These are phyloP conservation scores for Aureobasidium sp. DNA, from an alignment of 2,329 filamentous ascomycete species.

Conservation along the genomic window DNA sequence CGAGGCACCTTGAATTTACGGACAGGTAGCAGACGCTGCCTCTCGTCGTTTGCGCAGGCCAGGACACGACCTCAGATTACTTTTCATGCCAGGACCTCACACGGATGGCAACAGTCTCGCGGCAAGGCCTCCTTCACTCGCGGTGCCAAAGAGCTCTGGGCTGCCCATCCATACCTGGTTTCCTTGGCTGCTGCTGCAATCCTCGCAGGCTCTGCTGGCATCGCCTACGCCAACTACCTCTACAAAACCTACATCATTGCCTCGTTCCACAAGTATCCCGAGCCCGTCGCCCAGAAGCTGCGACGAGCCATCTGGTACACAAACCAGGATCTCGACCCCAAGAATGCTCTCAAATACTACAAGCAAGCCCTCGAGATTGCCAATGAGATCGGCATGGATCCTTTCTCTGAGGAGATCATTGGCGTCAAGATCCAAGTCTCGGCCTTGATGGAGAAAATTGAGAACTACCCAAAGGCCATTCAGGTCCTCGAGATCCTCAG, in stretches of 20 bases:
- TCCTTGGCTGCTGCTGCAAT: constrained; percentile 26
- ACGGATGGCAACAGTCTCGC: not conserved
- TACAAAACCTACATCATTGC: constrained; percentile 39
- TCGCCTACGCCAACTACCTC: constrained; percentile 38
- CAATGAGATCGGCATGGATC: constrained; percentile 67
- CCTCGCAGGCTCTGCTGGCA: constrained; percentile 28
- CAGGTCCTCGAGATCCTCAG: constrained; percentile 71
- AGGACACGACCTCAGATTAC: not conserved
- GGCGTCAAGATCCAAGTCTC: constrained; percentile 81
- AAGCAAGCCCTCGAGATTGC: constrained; percentile 68
- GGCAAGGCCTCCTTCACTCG: constrained; percentile 15
- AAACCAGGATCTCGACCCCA: constrained; percentile 65
- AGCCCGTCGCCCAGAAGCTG: constrained; percentile 62
- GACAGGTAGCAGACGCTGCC: not conserved
- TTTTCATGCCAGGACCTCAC: not conserved
- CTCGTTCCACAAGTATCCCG: constrained; percentile 52
- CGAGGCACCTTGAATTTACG: not conserved
- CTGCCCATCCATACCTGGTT: constrained; percentile 31
- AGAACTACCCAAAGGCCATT: constrained; percentile 60
- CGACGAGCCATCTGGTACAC: constrained; percentile 82
- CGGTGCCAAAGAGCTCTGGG: constrained; percentile 27
- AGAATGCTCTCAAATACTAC: constrained; percentile 75
- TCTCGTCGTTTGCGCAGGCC: not conserved
- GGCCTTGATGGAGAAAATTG: constrained; percentile 68
- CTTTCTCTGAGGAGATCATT: constrained; percentile 82